These are phyloP conservation scores for Glomus cerebriforme DNA, from an alignment of 192 early-diverging fungal species.

Conservation along the genomic window DNA sequence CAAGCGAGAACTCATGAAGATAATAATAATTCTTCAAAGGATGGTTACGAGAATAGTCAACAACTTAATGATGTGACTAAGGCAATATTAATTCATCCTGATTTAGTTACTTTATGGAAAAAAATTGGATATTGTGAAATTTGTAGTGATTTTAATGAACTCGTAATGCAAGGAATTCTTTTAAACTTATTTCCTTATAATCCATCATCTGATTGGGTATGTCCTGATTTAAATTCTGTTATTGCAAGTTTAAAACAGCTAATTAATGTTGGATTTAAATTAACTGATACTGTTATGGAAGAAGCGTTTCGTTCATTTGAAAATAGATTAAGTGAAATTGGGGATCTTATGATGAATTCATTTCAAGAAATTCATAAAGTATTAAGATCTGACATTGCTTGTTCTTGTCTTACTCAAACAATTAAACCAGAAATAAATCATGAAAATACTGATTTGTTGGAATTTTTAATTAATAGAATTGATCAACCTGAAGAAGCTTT, in stretches of 20 bases:
- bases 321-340: not conserved
- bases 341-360: not conserved
- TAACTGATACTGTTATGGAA: not conserved
- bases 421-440: not conserved
- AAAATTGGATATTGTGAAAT: conserved; percentile 4
- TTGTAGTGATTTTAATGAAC: not conserved
- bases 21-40: not conserved
- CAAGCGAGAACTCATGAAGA: not conserved
- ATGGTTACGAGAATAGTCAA: not conserved
- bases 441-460: not conserved
- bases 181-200: not conserved
- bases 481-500: not conserved
- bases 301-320: conserved; percentile 8
- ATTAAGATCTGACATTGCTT: not conserved
- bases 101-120: conserved; percentile 6
- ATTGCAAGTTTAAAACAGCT: not conserved
- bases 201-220: not conserved
- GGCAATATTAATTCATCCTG: conserved; percentile 14
- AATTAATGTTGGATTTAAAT: conserved; percentile 2
- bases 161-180: conserved; percentile 4
- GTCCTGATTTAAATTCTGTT: not conserved
- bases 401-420: not conserved
- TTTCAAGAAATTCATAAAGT: not conserved
- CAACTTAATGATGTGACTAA: not conserved
- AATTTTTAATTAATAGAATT: not conserved